Base-by-base conservation (phyloP, 768 basidiomycete species). In the Tephrocybe sp. region DNA sequence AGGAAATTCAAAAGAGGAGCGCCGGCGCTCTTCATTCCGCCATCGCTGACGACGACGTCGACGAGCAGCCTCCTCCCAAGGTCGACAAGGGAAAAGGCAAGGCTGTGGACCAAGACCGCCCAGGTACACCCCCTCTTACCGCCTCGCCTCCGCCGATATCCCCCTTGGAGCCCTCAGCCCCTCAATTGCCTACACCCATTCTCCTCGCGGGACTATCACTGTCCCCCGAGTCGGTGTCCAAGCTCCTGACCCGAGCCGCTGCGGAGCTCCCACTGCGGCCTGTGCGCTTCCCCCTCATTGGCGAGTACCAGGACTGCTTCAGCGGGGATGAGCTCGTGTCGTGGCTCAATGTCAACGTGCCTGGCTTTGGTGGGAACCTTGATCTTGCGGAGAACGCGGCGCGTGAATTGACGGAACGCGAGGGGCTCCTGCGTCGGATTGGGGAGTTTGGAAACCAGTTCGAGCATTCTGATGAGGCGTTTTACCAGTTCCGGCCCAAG, bases 31-130 rank as follows among this genome's bases (percentile, higher is more conserved):
- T 72, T 11, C 58, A 66, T 19, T 58, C 69, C 5, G 62, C 68
- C 6, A 54, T 67, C 5, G 54, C 61, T 41, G 65, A 70, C 35
- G 64, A 70, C 38, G 64, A 70, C 35, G 64, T 70, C 38, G 64
- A 69, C 34, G 67, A 71, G 42, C 70, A 73, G 32, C 60, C 68
- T 4, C 58, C 69, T 8, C 75, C 79, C 7, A 89, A 81, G 59
- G 65, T 87, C n/a, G 89, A 92, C 75, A 92, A 93, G 64, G 91
- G 89, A 49, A 92, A 91, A 65, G 83, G 84, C 53, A 86, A 80
- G 60, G 82, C 80, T 21, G 59, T 80, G 32, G 80, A 81, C 47
- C 60, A 56, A 8, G 61, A 61, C 39, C 64, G 67, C 28, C 55
- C 59, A 22, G 18, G 24, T 22, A 64, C 68, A 5, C 59, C 69